Percentiles rank a stretch among this genome's conserved stretches.
Evolutionary conservation across 2,329 filamentous ascomycete species (phyloP).

Genomic region (Ceratocystis destructans): DNA sequence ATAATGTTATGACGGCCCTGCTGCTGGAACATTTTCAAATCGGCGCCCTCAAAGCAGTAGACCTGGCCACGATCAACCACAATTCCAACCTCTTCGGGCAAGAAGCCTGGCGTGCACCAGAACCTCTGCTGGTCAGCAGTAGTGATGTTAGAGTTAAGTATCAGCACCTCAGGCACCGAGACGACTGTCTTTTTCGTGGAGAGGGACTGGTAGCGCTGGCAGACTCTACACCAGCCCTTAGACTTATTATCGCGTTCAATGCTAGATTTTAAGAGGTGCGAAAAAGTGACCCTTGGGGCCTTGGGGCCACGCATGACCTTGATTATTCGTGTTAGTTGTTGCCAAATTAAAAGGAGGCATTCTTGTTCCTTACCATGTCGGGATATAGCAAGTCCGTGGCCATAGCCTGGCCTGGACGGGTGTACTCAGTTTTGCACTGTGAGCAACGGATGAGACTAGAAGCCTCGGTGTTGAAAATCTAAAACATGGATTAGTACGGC

Average conservation of each 20-base stretch:
- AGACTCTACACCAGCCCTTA: slow-evolving; percentile 85
- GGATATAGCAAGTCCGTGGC: slow-evolving; percentile 82
- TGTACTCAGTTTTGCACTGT: slow-evolving; percentile 76
- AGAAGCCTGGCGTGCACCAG: slow-evolving; percentile 81
- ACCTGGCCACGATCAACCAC: slow-evolving; percentile 85
- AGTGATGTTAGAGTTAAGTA: slow-evolving; percentile 69
- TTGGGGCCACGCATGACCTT: slow-evolving; percentile 32
- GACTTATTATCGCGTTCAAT: slow-evolving; percentile 81
- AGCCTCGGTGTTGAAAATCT: slow-evolving; percentile 55
- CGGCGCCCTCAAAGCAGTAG: slow-evolving; percentile 87
- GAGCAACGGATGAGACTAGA: slow-evolving; percentile 67
- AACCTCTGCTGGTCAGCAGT: slow-evolving; percentile 60
- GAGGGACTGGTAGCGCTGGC: slow-evolving; percentile 79
- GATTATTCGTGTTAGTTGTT: neutral
- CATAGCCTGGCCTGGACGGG: slow-evolving; percentile 61
- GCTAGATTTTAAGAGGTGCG: slow-evolving; percentile 80
- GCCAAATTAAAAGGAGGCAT: neutral
- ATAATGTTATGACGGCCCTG: slow-evolving; percentile 66
- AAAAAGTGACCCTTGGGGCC: slow-evolving; percentile 54
- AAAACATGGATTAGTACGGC: neutral
- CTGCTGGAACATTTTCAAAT: slow-evolving; percentile 66
- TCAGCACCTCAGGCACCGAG: slow-evolving; percentile 68
- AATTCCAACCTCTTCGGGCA: slow-evolving; percentile 87
- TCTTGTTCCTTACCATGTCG: slow-evolving; percentile 13
- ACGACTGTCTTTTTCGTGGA: slow-evolving; percentile 74